These are phyloP conservation scores for Candida xiaguanensis DNA, from an alignment of 805 yeast species.

Conservation along the genomic window DNA sequence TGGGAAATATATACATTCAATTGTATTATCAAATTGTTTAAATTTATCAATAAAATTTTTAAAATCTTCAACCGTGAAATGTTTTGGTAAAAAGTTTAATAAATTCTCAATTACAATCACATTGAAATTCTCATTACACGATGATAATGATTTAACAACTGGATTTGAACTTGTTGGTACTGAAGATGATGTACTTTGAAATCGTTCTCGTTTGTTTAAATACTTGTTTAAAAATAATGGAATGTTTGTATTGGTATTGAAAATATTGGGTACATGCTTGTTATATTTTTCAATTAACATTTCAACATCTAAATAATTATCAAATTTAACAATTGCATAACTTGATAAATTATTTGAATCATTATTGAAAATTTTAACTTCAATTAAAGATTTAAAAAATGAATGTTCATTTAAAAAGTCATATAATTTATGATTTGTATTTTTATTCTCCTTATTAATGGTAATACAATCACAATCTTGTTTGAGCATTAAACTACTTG, in stretches of 20 bases:
- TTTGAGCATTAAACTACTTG: slow-evolving; percentile 24
- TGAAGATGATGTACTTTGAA: slow-evolving; percentile 11
- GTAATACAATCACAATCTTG: slow-evolving; percentile 6
- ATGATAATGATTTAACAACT: not conserved
- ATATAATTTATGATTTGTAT: slow-evolving; percentile 5
- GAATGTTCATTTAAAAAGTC: slow-evolving; percentile 7
- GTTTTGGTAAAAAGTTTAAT: slow-evolving; percentile 48
- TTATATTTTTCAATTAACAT: slow-evolving; percentile 18
- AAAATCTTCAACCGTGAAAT: slow-evolving; percentile 38
- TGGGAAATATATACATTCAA: slow-evolving; percentile 55
- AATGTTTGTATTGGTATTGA: slow-evolving; percentile 23
- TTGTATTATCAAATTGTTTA: slow-evolving; percentile 36
- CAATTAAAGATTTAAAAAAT: slow-evolving; percentile 8
- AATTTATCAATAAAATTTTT: slow-evolving; percentile 42
- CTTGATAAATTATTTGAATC: slow-evolving; percentile 12
- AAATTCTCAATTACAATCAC: slow-evolving; percentile 38
- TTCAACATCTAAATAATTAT: slow-evolving; percentile 33
- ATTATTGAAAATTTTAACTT: slow-evolving; percentile 13
- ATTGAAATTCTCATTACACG: slow-evolving; percentile 11
- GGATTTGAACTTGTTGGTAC: not conserved
- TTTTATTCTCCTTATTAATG: not conserved
- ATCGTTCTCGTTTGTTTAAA: slow-evolving; percentile 61
- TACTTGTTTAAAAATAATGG: slow-evolving; percentile 58
- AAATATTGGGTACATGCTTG: slow-evolving; percentile 15
- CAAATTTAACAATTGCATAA: slow-evolving; percentile 30